Percentiles rank a stretch among this genome's conserved stretches.
Conservation (phyloP, 2,329 filamentous ascomycete species). For the Paecilomyces sp. region DNA sequence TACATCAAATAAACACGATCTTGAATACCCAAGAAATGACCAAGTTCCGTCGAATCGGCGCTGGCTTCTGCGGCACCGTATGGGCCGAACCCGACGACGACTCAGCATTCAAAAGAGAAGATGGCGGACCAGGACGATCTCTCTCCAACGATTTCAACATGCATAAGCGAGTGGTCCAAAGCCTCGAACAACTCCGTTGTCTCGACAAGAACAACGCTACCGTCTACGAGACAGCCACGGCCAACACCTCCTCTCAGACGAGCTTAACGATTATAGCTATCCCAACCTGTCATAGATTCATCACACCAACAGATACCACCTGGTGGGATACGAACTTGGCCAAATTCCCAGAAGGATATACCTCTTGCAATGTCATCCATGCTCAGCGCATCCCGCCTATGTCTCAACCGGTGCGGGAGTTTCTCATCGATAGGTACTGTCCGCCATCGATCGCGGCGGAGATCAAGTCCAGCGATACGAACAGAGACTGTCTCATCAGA, state of each 20-base stretch:
- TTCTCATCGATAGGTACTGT: constrained; percentile 29
- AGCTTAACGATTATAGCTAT: constrained; percentile 10
- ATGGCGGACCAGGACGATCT: constrained; percentile 21
- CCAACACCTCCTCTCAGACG: too few species aligned
- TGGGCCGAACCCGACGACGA: constrained; percentile 12
- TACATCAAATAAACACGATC: not conserved
- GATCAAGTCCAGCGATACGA: constrained; percentile 23
- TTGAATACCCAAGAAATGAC: not conserved
- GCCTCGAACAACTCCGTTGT: constrained; percentile 1
- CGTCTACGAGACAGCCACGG: too few species aligned
- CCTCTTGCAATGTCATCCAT: constrained; percentile 27
- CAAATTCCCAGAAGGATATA: constrained; percentile 20
- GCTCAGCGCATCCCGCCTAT: constrained; percentile 30
- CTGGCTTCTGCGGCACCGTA: constrained; percentile 25
- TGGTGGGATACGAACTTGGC: constrained; percentile 21
- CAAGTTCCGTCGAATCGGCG: constrained; percentile 19
- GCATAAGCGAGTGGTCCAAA: constrained; percentile 16
- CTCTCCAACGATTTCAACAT: constrained; percentile 24
- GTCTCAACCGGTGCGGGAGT: constrained; percentile 12
- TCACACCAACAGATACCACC: constrained; percentile 8
- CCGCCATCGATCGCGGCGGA: constrained; percentile 11
- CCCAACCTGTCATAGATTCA: constrained; percentile 17
- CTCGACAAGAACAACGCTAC: too few species aligned
- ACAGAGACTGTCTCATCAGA: constrained; percentile 45
- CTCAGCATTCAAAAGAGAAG: constrained; percentile 26